These are phyloP conservation scores for Osmanthus fragrans DNA, from an alignment of 257 asterid genomes.

Conservation along the genomic window DNA sequence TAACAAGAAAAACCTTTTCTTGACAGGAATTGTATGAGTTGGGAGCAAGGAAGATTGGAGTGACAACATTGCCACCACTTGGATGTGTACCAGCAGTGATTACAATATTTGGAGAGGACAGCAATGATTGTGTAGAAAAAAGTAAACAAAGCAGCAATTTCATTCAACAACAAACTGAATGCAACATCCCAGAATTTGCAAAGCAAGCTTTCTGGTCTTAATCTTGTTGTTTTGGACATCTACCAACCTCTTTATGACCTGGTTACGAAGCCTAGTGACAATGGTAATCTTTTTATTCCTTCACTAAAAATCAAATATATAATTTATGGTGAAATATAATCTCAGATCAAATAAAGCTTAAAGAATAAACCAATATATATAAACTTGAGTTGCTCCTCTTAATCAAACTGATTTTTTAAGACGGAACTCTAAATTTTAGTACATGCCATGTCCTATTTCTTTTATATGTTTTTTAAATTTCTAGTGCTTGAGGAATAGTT, in stretches of 20 bases:
- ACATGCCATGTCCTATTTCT: too few species aligned
- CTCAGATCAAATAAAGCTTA: too few species aligned
- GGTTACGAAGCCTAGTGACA: constrained; percentile 61
- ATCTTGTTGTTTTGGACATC: constrained; percentile 70
- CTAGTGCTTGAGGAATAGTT: too few species aligned
- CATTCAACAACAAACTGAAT: constrained; percentile 75
- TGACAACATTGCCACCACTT: constrained; percentile 81
- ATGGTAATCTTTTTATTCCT: constrained; percentile 38
- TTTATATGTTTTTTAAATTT: too few species aligned
- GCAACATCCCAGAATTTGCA: constrained; percentile 62
- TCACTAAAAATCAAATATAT: background rate
- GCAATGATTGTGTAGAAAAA: constrained; percentile 61
- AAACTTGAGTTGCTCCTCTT: too few species aligned
- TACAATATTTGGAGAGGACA: constrained; percentile 73
- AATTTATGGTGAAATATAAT: too few species aligned
- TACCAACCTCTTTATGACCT: constrained; percentile 68
- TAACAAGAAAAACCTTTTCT: background rate
- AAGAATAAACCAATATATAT: too few species aligned
- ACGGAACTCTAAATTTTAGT: too few species aligned
- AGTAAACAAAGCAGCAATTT: constrained; percentile 61
- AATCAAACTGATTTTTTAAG: too few species aligned
- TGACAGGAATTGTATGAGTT: constrained; percentile 43
- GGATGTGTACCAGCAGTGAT: constrained; percentile 84
- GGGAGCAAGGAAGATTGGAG: constrained; percentile 92
- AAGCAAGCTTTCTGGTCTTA: constrained; percentile 49